Evolutionary conservation across 495 filamentous ascomycete species (phyloP), one percentile per base, ranked within the genome.

Genomic region (Lophium mytilinum): DNA sequence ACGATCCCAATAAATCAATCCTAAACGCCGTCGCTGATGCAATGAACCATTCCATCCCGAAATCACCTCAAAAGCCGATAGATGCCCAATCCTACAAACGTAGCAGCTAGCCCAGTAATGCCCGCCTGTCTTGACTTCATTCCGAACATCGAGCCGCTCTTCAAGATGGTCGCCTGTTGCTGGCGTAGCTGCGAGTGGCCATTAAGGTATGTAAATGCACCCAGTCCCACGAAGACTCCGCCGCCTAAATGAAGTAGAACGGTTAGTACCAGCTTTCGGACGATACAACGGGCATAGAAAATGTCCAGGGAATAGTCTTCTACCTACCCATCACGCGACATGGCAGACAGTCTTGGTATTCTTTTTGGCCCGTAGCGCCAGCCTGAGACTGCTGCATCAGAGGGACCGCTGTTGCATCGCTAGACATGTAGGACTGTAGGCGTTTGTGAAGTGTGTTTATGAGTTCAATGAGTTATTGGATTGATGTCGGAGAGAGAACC

Each of bases 201-300:
- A 9, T 87, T 89, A 55, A 83, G 75, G 72, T 92, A 95, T 66
- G 83, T 90, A 75, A 95, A 97, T 6, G 80, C 81, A 12, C 88
- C 92, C 47, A 96, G 83, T n/a, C 90, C 91, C 43, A 93, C 75
- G 61, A 96, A 95, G 14, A 87, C 90, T 35, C 83, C 80, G 52
- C 84, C 83, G 17, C 92, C 92, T 94, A 57, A 65, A 55, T 15
- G 24, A 9, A 21, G 46, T 33, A 30, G 0, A 52, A 40, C 37
- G 9, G 17, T 21, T 37, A 52, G 10, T 52, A 17, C 19, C 11
- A 30, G 14, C 7, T 3, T 1, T 36, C 34, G 3, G 24, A 30
- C 6, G 1, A 18, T 12, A 14, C 37, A 12, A 57, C 35, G n/a
- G 24, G 53, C 6, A 43, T 33, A 7, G 9, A 48, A 17, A 15